Evolutionary conservation across 2,329 filamentous ascomycete species (phyloP).

Genomic region (Xylaria sp.): DNA sequence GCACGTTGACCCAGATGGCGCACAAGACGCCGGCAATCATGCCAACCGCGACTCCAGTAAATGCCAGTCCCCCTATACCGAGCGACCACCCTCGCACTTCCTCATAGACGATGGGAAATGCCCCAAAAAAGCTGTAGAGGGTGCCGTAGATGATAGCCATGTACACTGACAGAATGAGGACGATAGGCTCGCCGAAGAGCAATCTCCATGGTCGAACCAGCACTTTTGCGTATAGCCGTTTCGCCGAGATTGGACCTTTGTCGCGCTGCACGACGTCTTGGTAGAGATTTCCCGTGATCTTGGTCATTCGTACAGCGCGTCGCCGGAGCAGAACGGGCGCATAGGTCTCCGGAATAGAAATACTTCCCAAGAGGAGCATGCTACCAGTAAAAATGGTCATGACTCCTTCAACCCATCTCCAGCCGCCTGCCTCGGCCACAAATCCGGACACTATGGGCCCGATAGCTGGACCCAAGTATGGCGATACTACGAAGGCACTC

Average conservation of each 20-base stretch:
- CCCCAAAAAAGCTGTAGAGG: slow-evolving; percentile 67
- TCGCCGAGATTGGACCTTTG: not conserved
- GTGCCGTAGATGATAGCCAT: slow-evolving; percentile 68
- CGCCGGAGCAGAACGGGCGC: slow-evolving; percentile 64
- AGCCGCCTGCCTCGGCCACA: not conserved
- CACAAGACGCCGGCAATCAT: not conserved
- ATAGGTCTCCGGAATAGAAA: slow-evolving; percentile 67
- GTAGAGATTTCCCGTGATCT: not conserved
- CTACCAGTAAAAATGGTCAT: not conserved
- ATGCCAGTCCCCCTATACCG: not conserved
- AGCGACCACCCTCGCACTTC: slow-evolving; percentile 62
- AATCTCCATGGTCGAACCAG: slow-evolving; percentile 71
- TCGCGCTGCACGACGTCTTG: not conserved
- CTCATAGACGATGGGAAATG: slow-evolving; percentile 73
- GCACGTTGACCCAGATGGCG: not conserved
- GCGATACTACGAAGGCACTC: not conserved
- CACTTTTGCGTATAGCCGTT: slow-evolving; percentile 49
- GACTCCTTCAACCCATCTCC: slow-evolving; percentile 1
- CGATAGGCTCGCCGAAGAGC: slow-evolving; percentile 75
- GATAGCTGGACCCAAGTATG: slow-evolving; percentile 8
- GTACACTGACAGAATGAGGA: slow-evolving; percentile 71
- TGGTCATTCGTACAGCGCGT: slow-evolving; percentile 53
- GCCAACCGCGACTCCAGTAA: not conserved
- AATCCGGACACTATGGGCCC: slow-evolving; percentile 57
- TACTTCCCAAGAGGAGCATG: not conserved